Evolutionary conservation across 441 rosid species (phyloP).

Genomic region (Eruca vesicaria): DNA sequence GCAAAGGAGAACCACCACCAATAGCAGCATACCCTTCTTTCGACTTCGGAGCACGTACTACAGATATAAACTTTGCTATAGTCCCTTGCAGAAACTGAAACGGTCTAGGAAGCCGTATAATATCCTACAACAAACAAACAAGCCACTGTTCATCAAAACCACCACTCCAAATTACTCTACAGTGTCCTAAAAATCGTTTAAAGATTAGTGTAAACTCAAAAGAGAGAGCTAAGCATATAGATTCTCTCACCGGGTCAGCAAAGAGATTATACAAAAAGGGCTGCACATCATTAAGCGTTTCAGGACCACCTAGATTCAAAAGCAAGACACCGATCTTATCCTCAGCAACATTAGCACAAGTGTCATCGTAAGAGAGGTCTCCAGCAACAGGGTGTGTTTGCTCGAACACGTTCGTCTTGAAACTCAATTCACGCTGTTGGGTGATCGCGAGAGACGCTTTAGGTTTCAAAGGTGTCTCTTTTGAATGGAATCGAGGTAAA

Average conservation of each 20-base stretch:
- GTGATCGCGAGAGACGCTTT: slow-evolving; percentile 26
- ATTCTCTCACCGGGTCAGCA: slow-evolving; percentile 85
- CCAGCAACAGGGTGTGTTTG: slow-evolving; percentile 46
- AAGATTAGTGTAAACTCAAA: too few relatives aligned
- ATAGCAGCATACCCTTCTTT: slow-evolving; percentile 97
- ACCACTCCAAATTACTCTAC: background rate
- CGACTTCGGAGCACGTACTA: slow-evolving; percentile 82
- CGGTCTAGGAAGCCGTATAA: slow-evolving; percentile 79
- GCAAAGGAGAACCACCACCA: slow-evolving; percentile 95
- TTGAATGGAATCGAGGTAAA: slow-evolving; percentile 26
- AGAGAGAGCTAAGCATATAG: background rate
- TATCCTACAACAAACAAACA: slow-evolving; percentile 56
- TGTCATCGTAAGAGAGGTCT: slow-evolving; percentile 41
- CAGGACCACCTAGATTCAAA: slow-evolving; percentile 95
- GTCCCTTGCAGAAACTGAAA: slow-evolving; percentile 84
- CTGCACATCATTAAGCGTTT: slow-evolving; percentile 85
- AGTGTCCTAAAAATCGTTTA: too few relatives aligned
- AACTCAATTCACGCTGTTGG: slow-evolving; percentile 13
- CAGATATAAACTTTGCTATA: slow-evolving; percentile 75
- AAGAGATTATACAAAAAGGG: slow-evolving; percentile 89
- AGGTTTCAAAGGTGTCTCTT: slow-evolving; percentile 22
- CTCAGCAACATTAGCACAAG: slow-evolving; percentile 40
- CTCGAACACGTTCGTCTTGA: slow-evolving; percentile 40
- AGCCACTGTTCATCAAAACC: background rate
- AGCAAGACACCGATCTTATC: slow-evolving; percentile 84